Evolutionary conservation across 2,329 filamentous ascomycete genomes (phyloP), one percentile per base, ranked within the genome.

Genomic region (Teratosphaeria nubilosa): DNA sequence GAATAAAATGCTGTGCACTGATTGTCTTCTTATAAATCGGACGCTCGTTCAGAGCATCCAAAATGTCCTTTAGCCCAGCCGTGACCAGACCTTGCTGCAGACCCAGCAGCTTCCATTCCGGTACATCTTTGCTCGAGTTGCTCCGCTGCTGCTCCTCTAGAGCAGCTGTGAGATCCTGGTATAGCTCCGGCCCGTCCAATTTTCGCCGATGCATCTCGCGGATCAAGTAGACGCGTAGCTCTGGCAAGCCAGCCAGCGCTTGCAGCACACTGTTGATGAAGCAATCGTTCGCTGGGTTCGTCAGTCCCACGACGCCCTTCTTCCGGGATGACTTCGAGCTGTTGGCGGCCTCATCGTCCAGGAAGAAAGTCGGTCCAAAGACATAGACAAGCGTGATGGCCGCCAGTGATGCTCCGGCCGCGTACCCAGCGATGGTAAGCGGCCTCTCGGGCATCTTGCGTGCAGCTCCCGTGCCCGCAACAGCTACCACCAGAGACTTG

Each of bases 311-410:
- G 51, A 95, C 89, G 59, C 89, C 88, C 70, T 90, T 92, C 74
- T 91, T 94, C 66, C 88, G 85, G 62, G 77, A 76, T 59, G 81
- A 82, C 61, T 73, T 76, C 57, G 81, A 82, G 61, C 74, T 77
- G 59, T 74, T 76, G 25, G 79, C 78, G 55, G 86, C 82, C 58
- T 94, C 88, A 70, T 86, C 85, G 75, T 99, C 92, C 72, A 97
- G 86, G 68, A 95, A 89, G 74, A 92, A 97, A 56, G 91, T 97
- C n/a, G 94, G 94, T 9, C 87, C 91, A 75, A 99, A 97, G 66
- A 97, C 92, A 75, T 97, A 99, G 72, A 97, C 89, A 59, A 97
- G 83, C 32, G 94, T 92, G 62, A 95, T 89, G 62, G 94, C 94
- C 58, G 94, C 94, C 62, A 99, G 86, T 57, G 91, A 96, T 60